Conservation (phyloP, 2,329 filamentous ascomycete genomes). For the Xylariaceae sp. region DNA sequence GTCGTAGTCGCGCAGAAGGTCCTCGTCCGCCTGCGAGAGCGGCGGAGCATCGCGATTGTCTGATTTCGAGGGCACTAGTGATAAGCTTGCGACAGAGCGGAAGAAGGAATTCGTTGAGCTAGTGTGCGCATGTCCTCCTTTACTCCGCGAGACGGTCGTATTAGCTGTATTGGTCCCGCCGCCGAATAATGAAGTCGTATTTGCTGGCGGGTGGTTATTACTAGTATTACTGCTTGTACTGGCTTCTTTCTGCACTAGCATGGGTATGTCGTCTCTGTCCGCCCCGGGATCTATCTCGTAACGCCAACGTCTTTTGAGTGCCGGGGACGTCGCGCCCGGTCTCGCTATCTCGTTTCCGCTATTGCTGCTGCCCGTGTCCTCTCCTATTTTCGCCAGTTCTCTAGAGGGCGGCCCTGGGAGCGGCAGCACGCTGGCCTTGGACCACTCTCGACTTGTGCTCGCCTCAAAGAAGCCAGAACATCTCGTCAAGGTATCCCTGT, state of each 20-base stretch:
- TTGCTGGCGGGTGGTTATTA: conserved; percentile 27
- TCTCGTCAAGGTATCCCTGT: conserved; percentile 84
- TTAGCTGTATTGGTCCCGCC: conserved; percentile 52
- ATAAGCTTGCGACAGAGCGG: conserved; percentile 83
- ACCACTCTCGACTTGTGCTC: conserved; percentile 81
- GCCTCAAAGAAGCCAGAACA: conserved; percentile 95
- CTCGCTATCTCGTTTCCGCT: conserved; percentile 46
- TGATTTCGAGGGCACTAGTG: conserved; percentile 54
- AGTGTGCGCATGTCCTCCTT: conserved; percentile 60
- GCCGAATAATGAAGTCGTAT: conserved; percentile 61
- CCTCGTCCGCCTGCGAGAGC: conserved; percentile 67
- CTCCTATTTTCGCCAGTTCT: conserved; percentile 61
- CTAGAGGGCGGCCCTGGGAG: conserved; percentile 43
- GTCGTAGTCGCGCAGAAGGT: conserved; percentile 89
- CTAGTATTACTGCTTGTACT: conserved; percentile 30
- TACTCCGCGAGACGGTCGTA: conserved; percentile 54
- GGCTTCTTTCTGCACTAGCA: conserved; percentile 81
- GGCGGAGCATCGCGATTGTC: conserved; percentile 52
- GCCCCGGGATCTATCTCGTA: conserved; percentile 85
- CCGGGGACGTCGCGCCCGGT: conserved; percentile 44
- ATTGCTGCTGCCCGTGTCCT: conserved; percentile 48
- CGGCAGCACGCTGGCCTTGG: conserved; percentile 49
- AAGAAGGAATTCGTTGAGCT: conserved; percentile 69
- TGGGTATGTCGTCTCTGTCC: conserved; percentile 78
- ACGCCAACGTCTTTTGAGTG: conserved; percentile 72